Evolutionary conservation across 768 basidiomycete genomes (phyloP).

Genomic region (Hirschioporus abietinus): DNA sequence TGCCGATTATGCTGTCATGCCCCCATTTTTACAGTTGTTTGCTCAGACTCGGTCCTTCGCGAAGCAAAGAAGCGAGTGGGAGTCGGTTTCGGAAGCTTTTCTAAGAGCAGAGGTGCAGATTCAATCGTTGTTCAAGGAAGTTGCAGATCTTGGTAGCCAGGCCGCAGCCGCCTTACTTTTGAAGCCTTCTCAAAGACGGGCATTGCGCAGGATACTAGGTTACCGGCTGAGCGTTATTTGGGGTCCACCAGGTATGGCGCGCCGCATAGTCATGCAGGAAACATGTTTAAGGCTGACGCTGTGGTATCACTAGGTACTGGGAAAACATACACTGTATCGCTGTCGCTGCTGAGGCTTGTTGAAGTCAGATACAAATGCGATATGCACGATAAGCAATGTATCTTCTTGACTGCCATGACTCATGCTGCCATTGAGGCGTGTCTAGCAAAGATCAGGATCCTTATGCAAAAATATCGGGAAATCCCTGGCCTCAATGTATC

Average conservation of each 20-base stretch:
- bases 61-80: constrained; percentile 1
- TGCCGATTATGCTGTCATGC: neutral
- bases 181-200: constrained; percentile 42
- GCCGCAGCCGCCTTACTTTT: constrained; percentile 35
- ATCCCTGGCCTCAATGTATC: constrained; percentile 32
- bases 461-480: constrained; percentile 18
- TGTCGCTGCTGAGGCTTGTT: constrained; percentile 41
- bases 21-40: constrained; percentile 41
- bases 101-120: constrained; percentile 32
- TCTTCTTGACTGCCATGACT: constrained; percentile 48
- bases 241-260: constrained; percentile 41
- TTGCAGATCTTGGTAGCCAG: constrained; percentile 27
- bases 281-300: constrained; percentile 1
- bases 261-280: neutral
- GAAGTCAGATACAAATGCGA: constrained; percentile 33
- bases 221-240: constrained; percentile 43
- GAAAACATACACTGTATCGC: constrained; percentile 47
- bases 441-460: constrained; percentile 32
- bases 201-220: constrained; percentile 36
- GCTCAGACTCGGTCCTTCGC: constrained; percentile 37
- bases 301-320: constrained; percentile 35
- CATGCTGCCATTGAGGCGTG: constrained; percentile 50
- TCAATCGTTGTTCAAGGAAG: constrained; percentile 35
- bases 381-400: constrained; percentile 27
- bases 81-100: constrained; percentile 17